Percentiles rank a stretch among this genome's conserved stretches.
Evolutionary conservation across 1,139 yeast genomes (phyloP).

Genomic region (Scheffersomyces stambukii): DNA sequence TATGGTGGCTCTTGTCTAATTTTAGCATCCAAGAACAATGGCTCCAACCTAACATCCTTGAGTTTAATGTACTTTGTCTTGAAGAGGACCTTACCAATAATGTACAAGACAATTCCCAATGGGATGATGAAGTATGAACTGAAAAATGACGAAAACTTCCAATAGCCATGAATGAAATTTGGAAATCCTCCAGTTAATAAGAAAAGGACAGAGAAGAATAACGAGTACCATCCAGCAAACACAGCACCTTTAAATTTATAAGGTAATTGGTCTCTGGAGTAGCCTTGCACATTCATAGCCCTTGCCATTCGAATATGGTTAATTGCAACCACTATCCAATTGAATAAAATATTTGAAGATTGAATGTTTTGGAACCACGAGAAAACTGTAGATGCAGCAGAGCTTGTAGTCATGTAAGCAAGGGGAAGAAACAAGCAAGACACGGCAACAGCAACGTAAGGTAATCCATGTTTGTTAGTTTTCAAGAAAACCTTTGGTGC

Average conservation of each 20-base stretch:
- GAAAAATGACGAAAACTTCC: constrained; percentile 28
- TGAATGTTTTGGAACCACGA: constrained; percentile 25
- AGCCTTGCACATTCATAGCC: constrained; percentile 36
- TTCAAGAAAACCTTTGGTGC: constrained; percentile 45
- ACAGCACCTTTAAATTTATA: constrained; percentile 22
- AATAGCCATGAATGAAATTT: constrained; percentile 33
- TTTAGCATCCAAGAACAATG: constrained; percentile 29
- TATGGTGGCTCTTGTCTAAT: constrained; percentile 35
- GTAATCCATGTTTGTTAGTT: constrained; percentile 22
- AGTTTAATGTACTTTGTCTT: constrained; percentile 22
- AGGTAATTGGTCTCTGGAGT: constrained; percentile 31
- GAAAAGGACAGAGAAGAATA: constrained; percentile 26
- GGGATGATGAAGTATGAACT: constrained; percentile 37
- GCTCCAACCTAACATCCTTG: constrained; percentile 28
- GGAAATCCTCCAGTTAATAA: constrained; percentile 39
- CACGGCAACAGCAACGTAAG: constrained; percentile 23
- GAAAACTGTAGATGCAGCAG: constrained; percentile 21
- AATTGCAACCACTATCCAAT: constrained; percentile 26
- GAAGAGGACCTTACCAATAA: constrained; percentile 26
- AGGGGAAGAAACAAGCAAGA: constrained; percentile 21
- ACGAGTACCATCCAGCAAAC: constrained; percentile 33
- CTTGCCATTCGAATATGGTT: constrained; percentile 29
- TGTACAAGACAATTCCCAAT: constrained; percentile 19
- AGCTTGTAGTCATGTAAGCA: constrained; percentile 23
- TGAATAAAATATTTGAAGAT: constrained; percentile 19